Percentiles rank a stretch among this genome's conserved stretches.
These are phyloP conservation scores for Apostasia shenzhenica DNA, from an alignment of 106 monocot genomes.

Conservation along the genomic window DNA sequence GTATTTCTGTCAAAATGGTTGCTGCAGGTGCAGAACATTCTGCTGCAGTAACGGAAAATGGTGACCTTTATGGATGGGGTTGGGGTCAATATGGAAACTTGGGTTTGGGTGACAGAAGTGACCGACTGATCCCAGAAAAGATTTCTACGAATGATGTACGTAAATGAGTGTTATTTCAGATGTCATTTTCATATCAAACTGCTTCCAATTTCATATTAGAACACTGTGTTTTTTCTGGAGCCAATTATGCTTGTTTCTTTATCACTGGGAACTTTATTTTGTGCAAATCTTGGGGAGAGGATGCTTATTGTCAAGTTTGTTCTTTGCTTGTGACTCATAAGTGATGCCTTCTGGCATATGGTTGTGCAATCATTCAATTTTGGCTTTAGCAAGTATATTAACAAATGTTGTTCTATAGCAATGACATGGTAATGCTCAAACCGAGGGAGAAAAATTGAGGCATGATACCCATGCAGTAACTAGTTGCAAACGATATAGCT, in stretches of 20 bases:
- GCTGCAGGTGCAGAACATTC: slow-evolving; percentile 98
- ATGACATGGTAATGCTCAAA: too few species aligned
- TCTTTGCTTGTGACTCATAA: too few species aligned
- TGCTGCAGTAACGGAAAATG: slow-evolving; percentile 91
- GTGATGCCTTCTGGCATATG: too few species aligned
- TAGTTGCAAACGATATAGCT: too few species aligned
- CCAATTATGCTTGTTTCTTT: background rate
- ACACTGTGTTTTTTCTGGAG: background rate
- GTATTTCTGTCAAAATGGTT: slow-evolving; percentile 83
- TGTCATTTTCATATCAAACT: background rate
- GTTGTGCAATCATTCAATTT: too few species aligned
- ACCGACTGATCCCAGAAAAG: slow-evolving; percentile 81
- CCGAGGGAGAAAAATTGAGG: too few species aligned
- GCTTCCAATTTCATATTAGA: background rate
- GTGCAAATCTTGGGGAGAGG: too few species aligned
- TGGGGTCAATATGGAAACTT: slow-evolving; percentile 99
- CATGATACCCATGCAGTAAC: too few species aligned
- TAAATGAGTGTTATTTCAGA: background rate
- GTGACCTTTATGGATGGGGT: slow-evolving; percentile 95
- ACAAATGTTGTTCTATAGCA: too few species aligned
- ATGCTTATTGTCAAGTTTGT: too few species aligned
- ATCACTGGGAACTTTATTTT: too few species aligned
- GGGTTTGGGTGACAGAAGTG: slow-evolving; percentile 86
- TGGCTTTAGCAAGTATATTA: too few species aligned
- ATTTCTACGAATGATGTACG: slow-evolving; percentile 57